Evolutionary conservation across 2,329 filamentous ascomycete genomes (phyloP), one percentile per base, ranked within the genome.

Genomic region (Talaromyces sp.): DNA sequence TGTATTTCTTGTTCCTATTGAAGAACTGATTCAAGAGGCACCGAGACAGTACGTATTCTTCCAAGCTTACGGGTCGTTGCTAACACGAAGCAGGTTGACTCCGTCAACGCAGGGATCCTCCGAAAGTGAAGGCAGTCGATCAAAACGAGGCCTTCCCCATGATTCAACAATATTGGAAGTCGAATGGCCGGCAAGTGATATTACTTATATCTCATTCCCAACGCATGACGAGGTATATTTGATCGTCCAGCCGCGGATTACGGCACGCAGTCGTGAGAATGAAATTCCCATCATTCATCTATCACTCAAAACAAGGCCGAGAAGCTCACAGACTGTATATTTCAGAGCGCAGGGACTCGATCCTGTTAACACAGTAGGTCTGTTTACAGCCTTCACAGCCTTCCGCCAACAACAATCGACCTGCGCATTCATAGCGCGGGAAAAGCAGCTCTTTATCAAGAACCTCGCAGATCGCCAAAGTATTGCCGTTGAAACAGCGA

Each of bases 341-440:
- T 56, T 66, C 35, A 43, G 52, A 47, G 35, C 59, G 16, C 59
- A 62, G 39, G 63, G 63, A 39, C 39, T 63, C 13, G 62, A 65
- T 27, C 69, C 60, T n/a, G 70, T 67, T 58, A 71, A 62, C 45
- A 71, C 69, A 9, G 70, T 68, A 1, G 68, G 69, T 3, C 68
- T 75, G 2, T 75, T 74, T 61, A 75, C 74, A 2, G 70, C 73
- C n/a, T 71, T 75, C 41, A 69, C 69, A 2, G 67, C 71, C 1
- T 71, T 74, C 19, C 69, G 66, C 22, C 56, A 63, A n/a, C 66
- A 67, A 24, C 49, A 60, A 10, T 63, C 64, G n/a, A 60, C 67
- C 11, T 72, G 72, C 56, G 69, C 69, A 3, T 65, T 75, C 37
- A 69, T 75, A 14, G 72, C 71, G 1, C 70, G 73, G 0, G 70